Conservation (phyloP, 2,329 filamentous ascomycete species). For the Arthrinium phaeospermum region DNA sequence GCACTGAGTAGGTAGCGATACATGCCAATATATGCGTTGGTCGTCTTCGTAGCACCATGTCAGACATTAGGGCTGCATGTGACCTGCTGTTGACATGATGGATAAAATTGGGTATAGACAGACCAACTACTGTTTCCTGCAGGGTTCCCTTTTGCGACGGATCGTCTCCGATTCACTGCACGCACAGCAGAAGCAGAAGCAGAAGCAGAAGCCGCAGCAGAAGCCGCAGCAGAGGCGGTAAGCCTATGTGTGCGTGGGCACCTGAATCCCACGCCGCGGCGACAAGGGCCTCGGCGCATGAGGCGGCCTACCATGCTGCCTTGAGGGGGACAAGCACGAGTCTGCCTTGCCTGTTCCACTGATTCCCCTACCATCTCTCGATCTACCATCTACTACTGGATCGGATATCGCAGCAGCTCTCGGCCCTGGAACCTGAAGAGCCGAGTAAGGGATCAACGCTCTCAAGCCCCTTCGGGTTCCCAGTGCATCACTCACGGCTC, state of each 20-base stretch:
- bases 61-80: conserved; percentile 3
- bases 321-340: not conserved
- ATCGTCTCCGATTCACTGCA: not conserved
- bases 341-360: not conserved
- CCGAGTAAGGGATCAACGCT: conserved; percentile 5
- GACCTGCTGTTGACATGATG: not conserved
- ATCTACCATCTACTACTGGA: not conserved
- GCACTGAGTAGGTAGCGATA: not conserved
- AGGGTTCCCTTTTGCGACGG: not conserved
- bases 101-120: not conserved
- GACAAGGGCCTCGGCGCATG: not conserved
- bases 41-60: not conserved
- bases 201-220: not conserved
- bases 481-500: not conserved
- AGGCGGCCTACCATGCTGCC: not conserved
- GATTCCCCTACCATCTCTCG: not conserved
- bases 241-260: not conserved
- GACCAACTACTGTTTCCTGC: not conserved
- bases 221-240: not conserved
- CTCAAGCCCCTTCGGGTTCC: not conserved
- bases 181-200: not conserved
- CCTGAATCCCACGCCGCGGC: not conserved
- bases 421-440: not conserved
- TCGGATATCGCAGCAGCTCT: not conserved
- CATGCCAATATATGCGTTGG: not conserved